Evolutionary conservation across 306 rosid species (phyloP).

Genomic region (Myrica gale): DNA sequence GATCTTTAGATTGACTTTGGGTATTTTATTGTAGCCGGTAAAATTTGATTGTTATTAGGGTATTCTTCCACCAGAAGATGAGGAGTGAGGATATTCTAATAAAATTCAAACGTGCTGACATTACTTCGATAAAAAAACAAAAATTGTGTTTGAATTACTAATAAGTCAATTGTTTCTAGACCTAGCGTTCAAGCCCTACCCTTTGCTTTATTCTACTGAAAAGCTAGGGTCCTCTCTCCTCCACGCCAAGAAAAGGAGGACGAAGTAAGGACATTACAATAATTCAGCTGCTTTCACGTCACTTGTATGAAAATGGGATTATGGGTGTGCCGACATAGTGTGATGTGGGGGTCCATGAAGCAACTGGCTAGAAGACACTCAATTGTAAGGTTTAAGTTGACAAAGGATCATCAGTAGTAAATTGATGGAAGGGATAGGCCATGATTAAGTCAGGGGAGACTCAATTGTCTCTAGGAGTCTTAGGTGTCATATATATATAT

Average conservation of each 20-base stretch:
- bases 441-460: background rate
- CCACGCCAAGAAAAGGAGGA: background rate
- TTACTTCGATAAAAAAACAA: too few relatives aligned
- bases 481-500: too few relatives aligned
- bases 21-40: too few relatives aligned
- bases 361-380: background rate
- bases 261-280: background rate
- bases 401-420: background rate
- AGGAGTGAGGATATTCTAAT: too few relatives aligned
- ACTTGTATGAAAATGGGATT: background rate
- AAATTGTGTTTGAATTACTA: background rate
- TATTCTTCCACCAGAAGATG: too few relatives aligned
- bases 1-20: too few relatives aligned
- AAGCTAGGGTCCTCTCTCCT: background rate
- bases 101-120: too few relatives aligned
- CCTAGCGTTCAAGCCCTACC: too few relatives aligned
- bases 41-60: too few relatives aligned
- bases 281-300: slow-evolving; percentile 10
- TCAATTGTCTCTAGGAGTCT: background rate
- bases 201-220: background rate
- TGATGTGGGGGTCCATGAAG: background rate
- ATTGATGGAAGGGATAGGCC: background rate
- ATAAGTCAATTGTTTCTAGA: background rate
- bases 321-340: slow-evolving; percentile 9
- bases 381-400: background rate